Evolutionary conservation across 176 grass and related monocot species (phyloP).

Genomic region (Rhynchospora breviuscula): DNA sequence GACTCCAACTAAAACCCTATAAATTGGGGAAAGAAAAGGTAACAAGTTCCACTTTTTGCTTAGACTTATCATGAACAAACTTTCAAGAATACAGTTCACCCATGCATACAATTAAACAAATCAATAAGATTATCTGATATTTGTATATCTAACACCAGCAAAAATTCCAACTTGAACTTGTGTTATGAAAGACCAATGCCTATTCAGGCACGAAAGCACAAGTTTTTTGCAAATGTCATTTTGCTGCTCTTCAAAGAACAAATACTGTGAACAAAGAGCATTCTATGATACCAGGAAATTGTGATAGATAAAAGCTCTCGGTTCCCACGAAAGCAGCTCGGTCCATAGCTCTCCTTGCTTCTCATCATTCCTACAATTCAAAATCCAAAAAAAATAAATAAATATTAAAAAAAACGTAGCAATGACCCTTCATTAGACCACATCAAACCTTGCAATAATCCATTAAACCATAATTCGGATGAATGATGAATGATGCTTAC

Average conservation of each 20-base stretch:
- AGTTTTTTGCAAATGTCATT: background rate
- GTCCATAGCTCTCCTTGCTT: slow-evolving; percentile 78
- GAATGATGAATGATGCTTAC: slow-evolving; percentile 33
- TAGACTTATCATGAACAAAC: background rate
- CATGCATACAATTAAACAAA: background rate
- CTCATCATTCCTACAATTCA: slow-evolving; percentile 45
- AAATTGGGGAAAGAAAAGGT: background rate
- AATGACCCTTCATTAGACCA: background rate
- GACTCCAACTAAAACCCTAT: background rate
- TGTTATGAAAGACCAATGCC: background rate
- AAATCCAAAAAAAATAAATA: slow-evolving; percentile 26
- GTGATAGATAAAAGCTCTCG: slow-evolving; percentile 89
- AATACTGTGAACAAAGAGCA: background rate
- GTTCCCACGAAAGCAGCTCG: slow-evolving; percentile 96
- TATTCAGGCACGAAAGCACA: background rate
- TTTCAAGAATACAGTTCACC: too few relatives aligned
- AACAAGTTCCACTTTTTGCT: background rate
- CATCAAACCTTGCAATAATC: background rate
- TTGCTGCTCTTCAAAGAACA: background rate
- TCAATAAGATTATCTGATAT: background rate
- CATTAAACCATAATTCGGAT: background rate
- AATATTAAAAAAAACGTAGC: background rate
- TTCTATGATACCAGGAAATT: slow-evolving; percentile 64
- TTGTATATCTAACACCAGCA: background rate
- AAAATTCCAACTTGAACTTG: background rate